Percentiles rank a stretch among this genome's conserved stretches.
phyloP scores from a whole-genome alignment of 73 alveolate species.

The Blepharisma stoltei region DNA sequence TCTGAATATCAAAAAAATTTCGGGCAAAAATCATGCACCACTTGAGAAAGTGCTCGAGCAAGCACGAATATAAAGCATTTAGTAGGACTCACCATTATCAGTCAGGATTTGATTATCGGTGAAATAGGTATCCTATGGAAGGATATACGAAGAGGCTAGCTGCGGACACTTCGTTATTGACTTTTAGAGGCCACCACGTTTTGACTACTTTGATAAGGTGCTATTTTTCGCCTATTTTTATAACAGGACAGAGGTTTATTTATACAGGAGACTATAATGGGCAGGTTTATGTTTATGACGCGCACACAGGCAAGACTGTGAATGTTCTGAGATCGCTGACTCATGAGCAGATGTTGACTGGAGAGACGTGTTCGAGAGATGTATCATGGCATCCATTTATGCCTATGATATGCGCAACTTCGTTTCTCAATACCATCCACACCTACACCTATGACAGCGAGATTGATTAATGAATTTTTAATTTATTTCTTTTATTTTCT shows the following conservation, averaged over 20 bases:
- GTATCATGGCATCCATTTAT: constrained; percentile 76
- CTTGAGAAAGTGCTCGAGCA: constrained; percentile 50
- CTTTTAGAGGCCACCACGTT: constrained; percentile 65
- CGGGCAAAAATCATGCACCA: no score
- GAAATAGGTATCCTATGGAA: constrained; percentile 43
- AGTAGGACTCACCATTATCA: constrained; percentile 3
- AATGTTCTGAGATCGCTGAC: not conserved
- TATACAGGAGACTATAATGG: constrained; percentile 71
- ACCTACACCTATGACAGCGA: constrained; percentile 24
- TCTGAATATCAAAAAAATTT: no score
- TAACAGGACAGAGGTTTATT: constrained; percentile 71
- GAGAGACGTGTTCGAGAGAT: constrained; percentile 55
- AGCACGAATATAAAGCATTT: not conserved
- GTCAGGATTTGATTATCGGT: constrained; percentile 54
- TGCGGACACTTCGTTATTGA: constrained; percentile 54
- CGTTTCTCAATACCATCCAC: constrained; percentile 38
- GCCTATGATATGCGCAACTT: constrained; percentile 61
- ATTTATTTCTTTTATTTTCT: no score
- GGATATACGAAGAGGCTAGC: constrained; percentile 33
- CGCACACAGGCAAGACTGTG: constrained; percentile 48
- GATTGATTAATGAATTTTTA: no score
- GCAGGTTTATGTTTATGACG: constrained; percentile 53
- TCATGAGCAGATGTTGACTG: constrained; percentile 24
- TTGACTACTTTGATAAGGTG: constrained; percentile 68
- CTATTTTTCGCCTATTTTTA: constrained; percentile 70